Base-by-base conservation (phyloP, 768 basidiomycete species). In the Podaxis rugospora region DNA sequence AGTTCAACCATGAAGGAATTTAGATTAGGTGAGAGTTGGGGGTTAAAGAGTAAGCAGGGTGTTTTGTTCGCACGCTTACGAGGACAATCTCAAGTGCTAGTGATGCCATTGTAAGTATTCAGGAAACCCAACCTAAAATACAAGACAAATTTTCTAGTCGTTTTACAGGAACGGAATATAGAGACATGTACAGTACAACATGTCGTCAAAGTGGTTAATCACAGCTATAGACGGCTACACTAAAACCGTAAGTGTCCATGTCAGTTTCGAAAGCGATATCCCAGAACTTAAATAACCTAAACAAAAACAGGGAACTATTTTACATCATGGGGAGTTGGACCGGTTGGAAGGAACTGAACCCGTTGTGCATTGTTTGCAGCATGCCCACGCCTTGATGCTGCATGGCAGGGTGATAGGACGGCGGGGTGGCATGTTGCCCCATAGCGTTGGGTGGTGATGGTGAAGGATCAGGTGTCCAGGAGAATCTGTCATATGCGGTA, bases 391-490 rank as follows among this genome's bases (percentile, higher is more conserved):
- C 52, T 36, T 46, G 53, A 55, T 58, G 64, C 37, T 61, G 63
- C 35, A 32, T 65, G 51, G 25, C 36, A 40, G 59, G 59, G 27
- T 55, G 59, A 47, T 62, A 65, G 42, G 67, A 62, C 49, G 64
- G 52, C n/a, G 56, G 58, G 44, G 47, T 46, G 16, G 52, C 42
- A n/a, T 55, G 52, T 2, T 49, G 44, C 14, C 59, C 53, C 52
- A 55, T 49, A 44, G 55, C 46, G 28, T 61, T 42, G 3, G 70
- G 68, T 37, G 74, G 75, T 11, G 74, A 75, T 7, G 73, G 73
- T 16, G 74, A 73, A 13, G 65, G 68, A 61, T 76, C 75, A 10
- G 75, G 74, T 7, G 59, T 47, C 76, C 75, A 77, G 4, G 70
- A 72, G 61, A 75, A 74, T 40, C 76, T 75, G 58, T 42, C 27